These are phyloP conservation scores for Cinchona pubescens DNA, from an alignment of 257 asterid genomes.

Conservation along the genomic window DNA sequence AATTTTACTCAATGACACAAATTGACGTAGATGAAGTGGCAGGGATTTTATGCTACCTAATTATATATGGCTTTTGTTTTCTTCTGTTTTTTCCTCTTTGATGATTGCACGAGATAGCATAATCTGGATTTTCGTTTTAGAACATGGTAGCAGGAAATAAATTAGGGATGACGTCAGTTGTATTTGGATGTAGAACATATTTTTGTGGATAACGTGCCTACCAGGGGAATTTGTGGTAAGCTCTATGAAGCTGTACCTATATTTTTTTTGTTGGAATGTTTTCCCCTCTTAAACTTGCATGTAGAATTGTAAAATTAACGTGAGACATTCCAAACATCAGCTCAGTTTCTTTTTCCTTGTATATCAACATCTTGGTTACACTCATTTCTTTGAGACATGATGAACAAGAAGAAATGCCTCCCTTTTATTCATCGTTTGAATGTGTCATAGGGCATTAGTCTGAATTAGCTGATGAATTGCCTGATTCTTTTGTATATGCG, in stretches of 20 bases:
- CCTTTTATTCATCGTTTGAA: neutral
- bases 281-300: neutral
- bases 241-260: neutral
- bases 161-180: neutral
- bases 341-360: neutral
- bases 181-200: neutral
- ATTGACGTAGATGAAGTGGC: neutral
- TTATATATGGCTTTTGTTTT: neutral
- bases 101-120: neutral
- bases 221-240: neutral
- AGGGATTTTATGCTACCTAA: neutral
- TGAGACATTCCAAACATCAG: neutral
- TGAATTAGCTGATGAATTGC: neutral
- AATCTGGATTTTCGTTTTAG: neutral
- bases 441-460: neutral
- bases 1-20: neutral
- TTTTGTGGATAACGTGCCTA: neutral
- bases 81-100: neutral
- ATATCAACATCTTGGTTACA: neutral
- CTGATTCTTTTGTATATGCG: too few relatives aligned
- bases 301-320: neutral
- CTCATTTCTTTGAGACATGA: neutral
- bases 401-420: neutral
- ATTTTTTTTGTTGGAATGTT: neutral
- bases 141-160: neutral